Evolutionary conservation across 2,329 filamentous ascomycete genomes (phyloP), one percentile per base, ranked within the genome.

Genomic region (Hypoxylon sp.): DNA sequence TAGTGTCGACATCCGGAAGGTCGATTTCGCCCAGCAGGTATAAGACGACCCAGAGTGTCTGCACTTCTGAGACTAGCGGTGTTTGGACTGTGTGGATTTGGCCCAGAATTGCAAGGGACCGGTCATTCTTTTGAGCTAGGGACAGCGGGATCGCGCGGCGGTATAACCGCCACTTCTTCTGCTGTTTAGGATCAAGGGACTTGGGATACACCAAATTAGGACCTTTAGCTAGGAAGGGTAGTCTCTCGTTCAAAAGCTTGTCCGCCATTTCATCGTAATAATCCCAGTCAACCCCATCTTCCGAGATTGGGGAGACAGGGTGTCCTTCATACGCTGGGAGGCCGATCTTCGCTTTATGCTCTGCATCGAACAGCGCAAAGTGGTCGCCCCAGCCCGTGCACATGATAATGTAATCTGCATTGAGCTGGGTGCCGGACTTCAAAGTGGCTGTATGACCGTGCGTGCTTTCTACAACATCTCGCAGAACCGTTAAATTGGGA

Each of bases 1-100:
- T 79, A 2, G 65, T 67, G 9, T 74, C 67, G 5, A 69, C 59
- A n/a, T 64, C 57, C 4, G 78, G 78, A n/a, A 78, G 56, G 13
- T 75, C 68, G 17, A 78, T 30, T 43, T 75, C 61, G 7, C 76
- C 78, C 6, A 75, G 70, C 5, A 80, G 62, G 50, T 75, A 80
- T 4, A 72, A 38, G 50, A 76, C 69, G 1, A 67, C 75, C 77
- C 77, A 80, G 23, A 80, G 65, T 1, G 76, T 67, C 60, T 79
- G 77, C 7, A 79, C 67, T 60, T 77, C 75, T 1, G 73, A 67
- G 9, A 76, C 63, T 1, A 78, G 49, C 1, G 77, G 77, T 0
- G 78, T 79, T 28, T 75, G 70, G 2, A 75, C 70, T 2, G 75
- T 74, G 59, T 78, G 76, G 32, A 79, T 75, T 43, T 74, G 72